Base-by-base conservation (phyloP, 164 flowering plant species). In the Chimonanthus salicifolius region DNA sequence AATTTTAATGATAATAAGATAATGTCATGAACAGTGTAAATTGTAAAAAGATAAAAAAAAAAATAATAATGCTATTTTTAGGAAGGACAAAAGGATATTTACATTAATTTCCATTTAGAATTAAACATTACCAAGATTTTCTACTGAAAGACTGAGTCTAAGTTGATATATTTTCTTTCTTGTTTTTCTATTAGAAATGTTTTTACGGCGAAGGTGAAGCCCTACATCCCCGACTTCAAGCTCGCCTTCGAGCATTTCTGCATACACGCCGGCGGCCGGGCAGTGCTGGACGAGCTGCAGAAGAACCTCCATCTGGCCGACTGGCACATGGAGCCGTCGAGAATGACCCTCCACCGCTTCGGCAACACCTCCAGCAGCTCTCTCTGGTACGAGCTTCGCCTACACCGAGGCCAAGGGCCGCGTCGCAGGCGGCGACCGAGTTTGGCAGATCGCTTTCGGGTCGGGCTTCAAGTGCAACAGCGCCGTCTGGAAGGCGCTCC, bases 381-480 rank as follows among this genome's bases (percentile, higher is more conserved):
- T 11, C 63, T 86, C 1, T 86, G 87, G 87, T 86, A 86, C 47
- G 89, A 86, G 73, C 71, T 87, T 87, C 21, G 89, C 89, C 0
- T 87, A 85, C 70, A 81, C 90, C 0, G 95, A 92, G 74, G 91
- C 94, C 0, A 92, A 92, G 73, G 94, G 92, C 0, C 75, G 97
- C 75, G 88, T 92, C 21, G 10, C 64, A 2, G 43, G 80, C 0
- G 94, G 94, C 0, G 87, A 89, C 77, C 80, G 97, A 74, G 87
- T 90, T 8, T 92, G 97, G 97, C 94, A 92, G 83, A 89, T 92
- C 21, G 95, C 95, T 0, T 92, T 92, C 68, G 97, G 97, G 62
- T 90, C 95, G 2, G 97, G 95, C 16, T 92, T 92, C 76, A 92
- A 92, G 83, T 92, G 97, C 64, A 92, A 92, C 76, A 90, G 95